These are phyloP conservation scores for Claviceps sorghi DNA, from an alignment of 2,329 filamentous ascomycete genomes.

Conservation along the genomic window DNA sequence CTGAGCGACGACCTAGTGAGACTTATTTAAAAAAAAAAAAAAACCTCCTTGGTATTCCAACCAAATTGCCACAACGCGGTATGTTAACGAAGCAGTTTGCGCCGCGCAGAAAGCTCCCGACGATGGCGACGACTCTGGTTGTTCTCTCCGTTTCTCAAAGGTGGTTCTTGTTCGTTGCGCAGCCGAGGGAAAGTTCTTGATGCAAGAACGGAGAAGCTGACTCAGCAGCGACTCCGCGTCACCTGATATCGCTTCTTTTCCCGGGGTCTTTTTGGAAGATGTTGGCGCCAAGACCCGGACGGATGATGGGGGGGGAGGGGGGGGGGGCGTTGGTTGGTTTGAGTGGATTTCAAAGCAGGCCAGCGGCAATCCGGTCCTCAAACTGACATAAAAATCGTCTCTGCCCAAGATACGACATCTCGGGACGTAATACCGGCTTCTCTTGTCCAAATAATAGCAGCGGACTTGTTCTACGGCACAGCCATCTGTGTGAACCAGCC, in stretches of 20 bases:
- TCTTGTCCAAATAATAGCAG: conserved; percentile 9
- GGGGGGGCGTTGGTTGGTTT: not conserved
- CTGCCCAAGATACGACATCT: conserved; percentile 14
- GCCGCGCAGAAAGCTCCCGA: not conserved
- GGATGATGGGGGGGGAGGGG: too few relatives aligned
- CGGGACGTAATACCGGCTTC: conserved; percentile 5
- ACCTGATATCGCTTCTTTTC: conserved; percentile 1
- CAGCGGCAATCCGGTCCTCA: conserved; percentile 2
- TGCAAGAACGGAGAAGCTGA: not conserved
- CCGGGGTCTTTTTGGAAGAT: not conserved
- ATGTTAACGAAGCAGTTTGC: too few relatives aligned
- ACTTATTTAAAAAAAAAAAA: not conserved
- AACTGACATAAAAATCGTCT: conserved; percentile 11
- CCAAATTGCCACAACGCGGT: not conserved
- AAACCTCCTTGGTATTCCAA: conserved; percentile 6
- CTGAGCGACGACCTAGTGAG: conserved; percentile 14
- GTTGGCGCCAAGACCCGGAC: not conserved
- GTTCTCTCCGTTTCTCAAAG: not conserved
- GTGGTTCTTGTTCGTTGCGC: not conserved
- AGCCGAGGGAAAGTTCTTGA: not conserved
- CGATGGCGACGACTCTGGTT: not conserved
- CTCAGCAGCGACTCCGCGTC: conserved; percentile 1
- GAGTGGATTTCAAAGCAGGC: conserved; percentile 20
- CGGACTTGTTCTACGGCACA: conserved; percentile 17
- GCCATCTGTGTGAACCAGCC: conserved; percentile 8